phyloP scores from a whole-genome alignment of 441 rosid species.

The Syzygium malaccense region DNA sequence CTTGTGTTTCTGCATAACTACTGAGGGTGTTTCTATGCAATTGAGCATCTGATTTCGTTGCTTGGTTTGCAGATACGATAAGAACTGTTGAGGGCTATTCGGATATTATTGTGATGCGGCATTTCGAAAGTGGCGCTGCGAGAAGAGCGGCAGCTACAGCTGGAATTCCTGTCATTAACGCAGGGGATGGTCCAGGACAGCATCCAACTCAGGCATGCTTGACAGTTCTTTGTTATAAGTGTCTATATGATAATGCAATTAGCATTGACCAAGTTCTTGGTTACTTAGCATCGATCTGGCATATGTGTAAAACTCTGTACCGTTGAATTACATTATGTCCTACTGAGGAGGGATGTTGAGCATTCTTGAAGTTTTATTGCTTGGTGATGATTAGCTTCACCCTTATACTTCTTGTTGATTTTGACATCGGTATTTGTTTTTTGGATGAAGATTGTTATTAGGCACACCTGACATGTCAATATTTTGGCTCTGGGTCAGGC shows the following conservation, averaged over 20 bases:
- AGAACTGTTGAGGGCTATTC: slow-evolving; percentile 93
- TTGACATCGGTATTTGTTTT: not conserved
- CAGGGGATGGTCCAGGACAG: slow-evolving; percentile 99
- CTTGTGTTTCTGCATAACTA: not conserved
- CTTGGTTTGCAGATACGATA: slow-evolving; percentile 61
- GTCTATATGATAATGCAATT: not conserved
- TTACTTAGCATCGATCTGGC: not conserved
- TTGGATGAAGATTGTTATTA: not conserved
- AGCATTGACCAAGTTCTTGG: not conserved
- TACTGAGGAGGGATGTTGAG: not conserved
- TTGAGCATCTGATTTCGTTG: not conserved
- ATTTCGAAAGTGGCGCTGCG: slow-evolving; percentile 97
- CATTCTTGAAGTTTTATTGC: not conserved
- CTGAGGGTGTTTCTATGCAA: not conserved
- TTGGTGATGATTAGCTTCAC: not conserved
- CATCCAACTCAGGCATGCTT: slow-evolving; percentile 84
- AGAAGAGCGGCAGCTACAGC: slow-evolving; percentile 85
- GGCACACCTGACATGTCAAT: not conserved
- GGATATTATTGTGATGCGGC: slow-evolving; percentile 91
- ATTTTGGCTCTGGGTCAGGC: slow-evolving; percentile 38
- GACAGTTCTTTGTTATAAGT: not conserved
- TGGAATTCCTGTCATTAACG: slow-evolving; percentile 79
- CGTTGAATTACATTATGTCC: not conserved
- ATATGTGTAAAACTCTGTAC: not conserved
- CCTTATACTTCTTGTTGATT: not conserved